Evolutionary conservation across 768 basidiomycete species (phyloP).

Genomic region (Boletus vinaceobasis): DNA sequence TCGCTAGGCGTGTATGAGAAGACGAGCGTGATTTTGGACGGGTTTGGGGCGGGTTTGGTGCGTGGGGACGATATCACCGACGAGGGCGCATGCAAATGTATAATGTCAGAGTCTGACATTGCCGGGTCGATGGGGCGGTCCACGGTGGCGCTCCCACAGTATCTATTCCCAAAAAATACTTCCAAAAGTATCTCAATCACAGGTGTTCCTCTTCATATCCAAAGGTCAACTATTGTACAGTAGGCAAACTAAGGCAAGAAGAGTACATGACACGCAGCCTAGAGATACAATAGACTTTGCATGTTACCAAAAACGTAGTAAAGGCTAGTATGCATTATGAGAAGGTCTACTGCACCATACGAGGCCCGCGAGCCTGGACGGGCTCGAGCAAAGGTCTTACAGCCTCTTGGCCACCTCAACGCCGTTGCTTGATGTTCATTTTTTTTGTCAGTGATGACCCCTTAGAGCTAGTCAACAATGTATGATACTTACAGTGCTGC

Average conservation of each 20-base stretch:
- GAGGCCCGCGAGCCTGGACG: background rate
- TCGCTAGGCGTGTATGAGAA: constrained; percentile 71
- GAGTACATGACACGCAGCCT: background rate
- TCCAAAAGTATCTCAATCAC: background rate
- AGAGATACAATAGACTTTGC: no score
- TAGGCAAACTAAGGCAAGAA: background rate
- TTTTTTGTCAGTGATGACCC: background rate
- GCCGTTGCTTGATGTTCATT: background rate
- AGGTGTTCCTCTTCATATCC: background rate
- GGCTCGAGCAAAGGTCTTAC: background rate
- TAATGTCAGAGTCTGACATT: constrained; percentile 17
- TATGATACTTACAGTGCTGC: background rate
- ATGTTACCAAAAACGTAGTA: no score
- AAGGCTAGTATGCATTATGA: no score
- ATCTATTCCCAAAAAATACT: background rate
- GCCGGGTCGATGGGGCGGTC: background rate
- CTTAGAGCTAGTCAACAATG: background rate
- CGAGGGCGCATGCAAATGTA: constrained; percentile 20
- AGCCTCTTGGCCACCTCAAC: background rate
- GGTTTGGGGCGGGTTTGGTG: constrained; percentile 49
- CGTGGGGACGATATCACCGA: constrained; percentile 21
- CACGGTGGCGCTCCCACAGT: background rate
- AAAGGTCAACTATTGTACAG: background rate
- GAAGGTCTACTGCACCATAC: no score
- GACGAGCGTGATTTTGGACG: constrained; percentile 45